A percentile compares a stretch with the other conserved stretches of the same genome.
Conservation (phyloP, 1,139 yeast species). For the Tardiomyces depauwii region DNA sequence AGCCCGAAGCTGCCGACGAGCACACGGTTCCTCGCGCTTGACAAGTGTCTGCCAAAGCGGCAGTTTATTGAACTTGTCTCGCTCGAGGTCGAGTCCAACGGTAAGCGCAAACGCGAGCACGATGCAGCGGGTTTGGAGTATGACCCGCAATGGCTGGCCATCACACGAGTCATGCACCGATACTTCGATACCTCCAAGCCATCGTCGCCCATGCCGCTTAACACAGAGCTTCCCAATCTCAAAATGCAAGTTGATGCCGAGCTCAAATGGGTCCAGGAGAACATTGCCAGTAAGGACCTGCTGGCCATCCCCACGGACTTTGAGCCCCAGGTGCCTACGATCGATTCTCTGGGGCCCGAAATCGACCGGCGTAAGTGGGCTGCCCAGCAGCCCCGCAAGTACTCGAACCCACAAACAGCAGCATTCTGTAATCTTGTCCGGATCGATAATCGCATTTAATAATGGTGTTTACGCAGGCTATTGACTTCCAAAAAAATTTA, state of each 20-base stretch:
- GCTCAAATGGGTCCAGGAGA: constrained; percentile 20
- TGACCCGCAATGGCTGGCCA: constrained; percentile 31
- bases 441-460: constrained; percentile 4
- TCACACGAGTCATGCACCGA: constrained; percentile 19
- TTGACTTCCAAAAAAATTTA: neutral
- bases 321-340: constrained; percentile 8
- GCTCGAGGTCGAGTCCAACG: constrained; percentile 13
- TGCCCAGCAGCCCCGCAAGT: constrained; percentile 8
- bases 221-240: constrained; percentile 5
- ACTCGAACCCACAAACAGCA: constrained; percentile 16
- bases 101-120: constrained; percentile 1
- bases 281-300: constrained; percentile 13
- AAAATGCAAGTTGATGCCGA: constrained; percentile 12
- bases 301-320: constrained; percentile 17
- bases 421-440: constrained; percentile 13
- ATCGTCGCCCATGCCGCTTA: constrained; percentile 5
- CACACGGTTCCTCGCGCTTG: constrained; percentile 69
- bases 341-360: constrained; percentile 5
- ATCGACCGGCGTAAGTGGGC: neutral
- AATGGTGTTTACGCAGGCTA: neutral
- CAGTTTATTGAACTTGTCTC: constrained; percentile 37
- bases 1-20: constrained; percentile 9
- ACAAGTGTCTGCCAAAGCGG: constrained; percentile 64
- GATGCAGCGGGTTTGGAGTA: constrained; percentile 12
- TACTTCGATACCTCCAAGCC: constrained; percentile 10